Evolutionary conservation across 768 basidiomycete species (phyloP).

Genomic region (Termitomyces sp.): DNA sequence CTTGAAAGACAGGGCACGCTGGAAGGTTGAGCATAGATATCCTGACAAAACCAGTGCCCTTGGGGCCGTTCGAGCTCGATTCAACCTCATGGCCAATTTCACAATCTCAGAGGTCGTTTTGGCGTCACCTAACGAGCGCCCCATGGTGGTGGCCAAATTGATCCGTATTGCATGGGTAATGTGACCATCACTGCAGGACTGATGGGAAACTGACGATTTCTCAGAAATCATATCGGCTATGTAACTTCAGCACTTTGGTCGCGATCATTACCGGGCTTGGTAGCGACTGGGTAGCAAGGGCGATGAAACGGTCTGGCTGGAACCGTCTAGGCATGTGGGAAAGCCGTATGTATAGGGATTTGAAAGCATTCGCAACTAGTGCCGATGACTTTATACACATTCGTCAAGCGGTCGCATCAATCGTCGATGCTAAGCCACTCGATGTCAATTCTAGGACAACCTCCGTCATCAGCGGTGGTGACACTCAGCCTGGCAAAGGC

Average conservation of each 20-base stretch:
- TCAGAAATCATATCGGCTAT: conserved; percentile 76
- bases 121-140: conserved; percentile 62
- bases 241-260: conserved; percentile 74
- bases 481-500: conserved; percentile 30
- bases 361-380: conserved; percentile 60
- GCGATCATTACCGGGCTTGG: conserved; percentile 77
- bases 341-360: conserved; percentile 63
- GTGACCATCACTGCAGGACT: conserved; percentile 2
- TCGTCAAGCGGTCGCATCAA: conserved; percentile 55
- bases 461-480: conserved; percentile 44
- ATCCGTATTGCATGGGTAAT: conserved; percentile 83
- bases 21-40: conserved; percentile 57
- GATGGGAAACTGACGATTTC: conserved; percentile 1
- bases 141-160: conserved; percentile 67
- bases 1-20: conserved; percentile 65
- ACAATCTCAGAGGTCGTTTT: conserved; percentile 76
- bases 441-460: conserved; percentile 48
- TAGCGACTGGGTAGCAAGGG: conserved; percentile 60
- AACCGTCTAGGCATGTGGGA: conserved; percentile 65
- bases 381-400: conserved; percentile 73
- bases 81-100: conserved; percentile 82
- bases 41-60: conserved; percentile 65
- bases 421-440: conserved; percentile 61
- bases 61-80: conserved; percentile 71
- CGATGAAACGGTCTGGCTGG: conserved; percentile 62